These are phyloP conservation scores for Leptographium galeiforme DNA, from an alignment of 2,329 filamentous ascomycete species.

Conservation along the genomic window DNA sequence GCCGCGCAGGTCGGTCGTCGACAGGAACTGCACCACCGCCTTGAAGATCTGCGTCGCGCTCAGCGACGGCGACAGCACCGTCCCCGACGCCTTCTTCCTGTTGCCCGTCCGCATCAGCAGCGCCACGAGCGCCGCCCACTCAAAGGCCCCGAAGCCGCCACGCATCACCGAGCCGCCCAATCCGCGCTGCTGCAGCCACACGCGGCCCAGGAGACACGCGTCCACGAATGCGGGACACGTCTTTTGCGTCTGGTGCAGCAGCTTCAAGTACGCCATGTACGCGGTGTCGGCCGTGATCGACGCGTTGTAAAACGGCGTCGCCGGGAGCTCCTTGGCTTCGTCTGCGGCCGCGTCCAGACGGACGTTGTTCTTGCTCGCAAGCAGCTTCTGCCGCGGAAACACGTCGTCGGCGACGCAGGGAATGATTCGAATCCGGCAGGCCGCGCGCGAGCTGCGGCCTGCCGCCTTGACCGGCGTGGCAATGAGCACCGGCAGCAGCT, in stretches of 20 bases:
- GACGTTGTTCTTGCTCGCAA: slow-evolving; percentile 56
- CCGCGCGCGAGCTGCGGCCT: slow-evolving; percentile 22
- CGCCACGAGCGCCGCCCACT: slow-evolving; percentile 74
- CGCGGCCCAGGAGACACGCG: slow-evolving; percentile 70
- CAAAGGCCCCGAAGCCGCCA: slow-evolving; percentile 86
- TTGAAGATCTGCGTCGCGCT: slow-evolving; percentile 94
- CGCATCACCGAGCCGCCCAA: slow-evolving; percentile 54
- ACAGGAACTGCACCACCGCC: slow-evolving; percentile 77
- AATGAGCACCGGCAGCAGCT: slow-evolving; percentile 55
- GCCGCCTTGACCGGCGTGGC: slow-evolving; percentile 10
- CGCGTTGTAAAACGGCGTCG: slow-evolving; percentile 82
- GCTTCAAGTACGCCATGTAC: slow-evolving; percentile 59
- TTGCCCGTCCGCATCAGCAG: slow-evolving; percentile 69
- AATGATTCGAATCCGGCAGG: slow-evolving; percentile 52
- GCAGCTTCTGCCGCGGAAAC: slow-evolving; percentile 60
- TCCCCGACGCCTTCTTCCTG: slow-evolving; percentile 27
- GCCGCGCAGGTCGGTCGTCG: slow-evolving; percentile 56
- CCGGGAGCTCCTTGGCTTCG: slow-evolving; percentile 25
- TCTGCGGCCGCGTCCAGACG: slow-evolving; percentile 35
- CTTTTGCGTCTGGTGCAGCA: slow-evolving; percentile 56
- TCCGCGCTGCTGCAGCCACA: slow-evolving; percentile 82
- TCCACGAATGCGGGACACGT: slow-evolving; percentile 64
- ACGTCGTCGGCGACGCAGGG: slow-evolving; percentile 55
- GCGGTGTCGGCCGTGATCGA: slow-evolving; percentile 67
- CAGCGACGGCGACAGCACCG: slow-evolving; percentile 61